Evolutionary conservation across 75 land plant species (phyloP).

Genomic region (Pseudotsuga menziesii): DNA sequence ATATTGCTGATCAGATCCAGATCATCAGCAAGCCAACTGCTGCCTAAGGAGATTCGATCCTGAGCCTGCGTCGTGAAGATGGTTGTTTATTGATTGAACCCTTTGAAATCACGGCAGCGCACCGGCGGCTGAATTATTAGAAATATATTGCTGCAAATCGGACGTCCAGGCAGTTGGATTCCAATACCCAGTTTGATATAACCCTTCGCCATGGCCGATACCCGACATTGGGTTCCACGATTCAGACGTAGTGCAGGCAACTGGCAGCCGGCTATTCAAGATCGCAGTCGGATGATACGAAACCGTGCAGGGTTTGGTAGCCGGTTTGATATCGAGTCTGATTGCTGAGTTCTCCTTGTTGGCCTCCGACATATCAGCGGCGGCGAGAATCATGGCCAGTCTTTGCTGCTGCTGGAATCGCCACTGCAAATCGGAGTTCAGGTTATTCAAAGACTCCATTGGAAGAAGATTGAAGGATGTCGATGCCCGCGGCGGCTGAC

Average conservation of each 20-base stretch:
- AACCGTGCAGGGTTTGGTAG: not conserved
- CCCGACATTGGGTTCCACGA: not conserved
- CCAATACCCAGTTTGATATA: not conserved
- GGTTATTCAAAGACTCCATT: not conserved
- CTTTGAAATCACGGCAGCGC: not conserved
- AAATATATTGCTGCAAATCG: not conserved
- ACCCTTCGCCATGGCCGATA: not conserved
- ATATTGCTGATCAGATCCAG: not conserved
- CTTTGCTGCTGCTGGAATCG: conserved; percentile 2
- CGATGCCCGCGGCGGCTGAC: too few relatives aligned
- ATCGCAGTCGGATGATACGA: too few relatives aligned
- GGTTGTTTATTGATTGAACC: too few relatives aligned
- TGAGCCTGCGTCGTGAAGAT: too few relatives aligned
- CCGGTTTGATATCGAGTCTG: not conserved
- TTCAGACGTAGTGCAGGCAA: not conserved
- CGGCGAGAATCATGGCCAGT: conserved; percentile 5
- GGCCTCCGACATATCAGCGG: not conserved
- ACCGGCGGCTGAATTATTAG: not conserved
- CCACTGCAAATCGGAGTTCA: conserved; percentile 8
- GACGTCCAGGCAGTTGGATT: not conserved
- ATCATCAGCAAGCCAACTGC: not conserved
- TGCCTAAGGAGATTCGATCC: too few relatives aligned
- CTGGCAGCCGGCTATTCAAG: not conserved
- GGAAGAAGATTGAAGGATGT: too few relatives aligned
- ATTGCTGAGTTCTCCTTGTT: not conserved